phyloP scores from a whole-genome alignment of 805 yeast species.

The Tetrapisispora taiwanensis region DNA sequence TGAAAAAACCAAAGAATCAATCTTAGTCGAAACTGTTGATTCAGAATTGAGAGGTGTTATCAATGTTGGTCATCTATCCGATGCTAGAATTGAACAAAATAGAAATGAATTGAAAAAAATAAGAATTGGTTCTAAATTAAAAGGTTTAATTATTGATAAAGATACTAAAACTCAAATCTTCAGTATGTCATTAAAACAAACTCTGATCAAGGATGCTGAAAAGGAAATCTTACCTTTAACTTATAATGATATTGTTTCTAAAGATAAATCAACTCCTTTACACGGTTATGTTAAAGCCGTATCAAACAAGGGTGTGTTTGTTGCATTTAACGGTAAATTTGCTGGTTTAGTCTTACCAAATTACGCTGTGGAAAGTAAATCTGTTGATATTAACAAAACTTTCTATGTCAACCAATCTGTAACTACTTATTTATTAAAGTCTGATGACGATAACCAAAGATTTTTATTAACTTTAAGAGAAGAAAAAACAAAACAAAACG shows the following conservation, averaged over 20 bases:
- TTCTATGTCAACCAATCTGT: constrained; percentile 65
- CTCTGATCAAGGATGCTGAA: constrained; percentile 57
- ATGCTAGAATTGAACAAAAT: constrained; percentile 63
- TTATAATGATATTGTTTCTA: constrained; percentile 44
- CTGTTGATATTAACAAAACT: constrained; percentile 42
- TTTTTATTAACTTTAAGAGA: constrained; percentile 56
- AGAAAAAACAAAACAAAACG: constrained; percentile 14
- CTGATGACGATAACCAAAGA: constrained; percentile 60
- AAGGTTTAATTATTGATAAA: constrained; percentile 59
- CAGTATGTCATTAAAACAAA: constrained; percentile 52
- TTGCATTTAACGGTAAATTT: constrained; percentile 67
- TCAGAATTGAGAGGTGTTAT: constrained; percentile 56
- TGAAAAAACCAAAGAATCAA: constrained; percentile 67
- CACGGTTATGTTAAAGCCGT: constrained; percentile 72
- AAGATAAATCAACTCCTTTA: constrained; percentile 36
- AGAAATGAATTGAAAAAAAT: constrained; percentile 55
- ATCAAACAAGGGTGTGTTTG: constrained; percentile 74
- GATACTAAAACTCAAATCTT: constrained; percentile 52
- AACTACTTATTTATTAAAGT: constrained; percentile 50
- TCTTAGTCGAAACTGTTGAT: constrained; percentile 50
- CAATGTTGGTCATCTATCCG: constrained; percentile 64
- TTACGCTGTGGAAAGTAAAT: constrained; percentile 47
- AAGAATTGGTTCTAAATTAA: constrained; percentile 48
- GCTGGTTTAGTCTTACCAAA: constrained; percentile 77
- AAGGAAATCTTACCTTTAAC: constrained; percentile 42